Base-by-base conservation (phyloP, 2,329 filamentous ascomycete genomes). In the Aspergillus neotritici region DNA sequence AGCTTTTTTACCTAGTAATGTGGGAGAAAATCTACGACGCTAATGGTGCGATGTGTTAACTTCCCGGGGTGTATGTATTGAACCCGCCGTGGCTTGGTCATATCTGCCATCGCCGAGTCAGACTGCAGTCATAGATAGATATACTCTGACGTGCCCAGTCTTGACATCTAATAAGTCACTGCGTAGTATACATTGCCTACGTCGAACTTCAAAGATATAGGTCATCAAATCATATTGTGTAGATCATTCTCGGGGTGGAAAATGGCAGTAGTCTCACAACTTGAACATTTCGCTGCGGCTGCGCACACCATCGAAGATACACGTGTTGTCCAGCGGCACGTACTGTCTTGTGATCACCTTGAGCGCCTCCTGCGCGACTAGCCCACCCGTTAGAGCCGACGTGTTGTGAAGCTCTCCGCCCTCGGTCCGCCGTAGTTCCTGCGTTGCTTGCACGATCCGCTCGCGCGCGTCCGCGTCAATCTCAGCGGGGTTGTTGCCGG, bases 281-380 rank as follows among this genome's bases (percentile, higher is more conserved):
- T 64, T 70, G 51, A 78, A 69, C 52, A 79, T 76, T 32, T 67
- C 70, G 36, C 66, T 77, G 56, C 73, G 76, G 58, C 78, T 80
- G 50, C 62, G 68, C 2, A 82, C 71, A 1, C 80, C 80, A 56
- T 83, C 79, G 52, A 82, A 83, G 16, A 83, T 61, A 54, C 78
- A 82, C 0, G 76, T 79, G 47, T 82, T 82, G 60, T 83, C 78
- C 7, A 83, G 69, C 1, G 80, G 80, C 9, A 82, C 70, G 57
- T 83, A 84, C 64, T 84, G 80, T 56, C 76, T 74, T n/a, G 80
- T 84, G 34, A 75, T 50, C 5, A 81, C 77, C 63, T 98, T 98
- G 70, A 98, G 94, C 50, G 91, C 80, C 70, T 98, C 93, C 67
- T 98, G 94, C n/a, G 91, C 88, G 37, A 94, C 85, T 72, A 98